Base-by-base conservation (phyloP, 1,139 yeast species). In the Blastobotrys petasosporus region DNA sequence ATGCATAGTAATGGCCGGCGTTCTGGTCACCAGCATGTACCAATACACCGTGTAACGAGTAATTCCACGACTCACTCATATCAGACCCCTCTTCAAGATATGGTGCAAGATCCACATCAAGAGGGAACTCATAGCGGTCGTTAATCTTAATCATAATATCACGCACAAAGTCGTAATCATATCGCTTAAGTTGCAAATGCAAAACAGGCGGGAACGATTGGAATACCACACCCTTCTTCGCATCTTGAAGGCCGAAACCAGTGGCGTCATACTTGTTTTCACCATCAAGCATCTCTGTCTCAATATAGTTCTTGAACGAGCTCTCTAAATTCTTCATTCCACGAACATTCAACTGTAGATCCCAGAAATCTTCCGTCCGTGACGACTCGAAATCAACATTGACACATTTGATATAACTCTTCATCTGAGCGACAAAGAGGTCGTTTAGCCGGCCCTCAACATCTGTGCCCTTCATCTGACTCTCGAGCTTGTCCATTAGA, bases 21-120 rank as follows among this genome's bases (percentile, higher is more conserved):
- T 95, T 85, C 46, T 92, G 82, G 60, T 90, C 95, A 51, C 99
- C 99, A 44, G 90, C 85, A 62, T 92, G 99, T 5, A 92, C 97
- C 49, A 92, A 71, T 2, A 94, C 98, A 8, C 96, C 97, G 62
- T 92, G 97, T 38, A 92, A 69, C 48, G 80, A 80, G 63, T 92
- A 92, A 37, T 72, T 79, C 80, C 92, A 84, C 46, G 86, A 76
- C 52, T 80, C 82, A 31, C 70, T 62, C 41, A 37, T 44, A n/a
- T 70, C 67, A 37, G 78, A 66, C 2, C 66, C 65, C 36, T 75
- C 79, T 47, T 78, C 80, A 51, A 92, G 69, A 60, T 77, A 92
- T 3, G 95, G 90, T 32, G 79, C 70, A 54, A 92, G 72, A 62
- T 92, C 96, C 44, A 92, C 82, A 7, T 75, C 73, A 51, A 85